Percentiles rank a stretch among this genome's conserved stretches.
phyloP scores from a whole-genome alignment of 2,329 filamentous ascomycete genomes.

The Cercospora zeae-maydis region DNA sequence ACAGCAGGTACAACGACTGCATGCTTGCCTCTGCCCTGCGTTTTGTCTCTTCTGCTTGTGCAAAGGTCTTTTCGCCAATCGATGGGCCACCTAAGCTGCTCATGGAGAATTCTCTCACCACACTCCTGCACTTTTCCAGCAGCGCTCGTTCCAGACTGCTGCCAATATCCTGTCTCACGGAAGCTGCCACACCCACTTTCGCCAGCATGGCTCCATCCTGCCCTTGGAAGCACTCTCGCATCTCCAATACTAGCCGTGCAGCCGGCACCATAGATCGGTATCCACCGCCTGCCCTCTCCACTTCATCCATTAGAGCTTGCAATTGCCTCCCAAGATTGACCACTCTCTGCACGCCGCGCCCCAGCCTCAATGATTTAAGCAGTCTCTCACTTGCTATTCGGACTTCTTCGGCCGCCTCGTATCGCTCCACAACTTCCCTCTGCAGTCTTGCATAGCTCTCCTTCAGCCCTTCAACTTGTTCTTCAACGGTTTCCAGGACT shows the following conservation, averaged over 20 bases:
- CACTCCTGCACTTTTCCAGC: conserved; percentile 57
- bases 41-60: conserved; percentile 69
- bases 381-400: conserved; percentile 71
- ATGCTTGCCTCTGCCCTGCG: conserved; percentile 70
- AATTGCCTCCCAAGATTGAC: conserved; percentile 80
- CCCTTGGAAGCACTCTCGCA: conserved; percentile 39
- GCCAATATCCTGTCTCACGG: conserved; percentile 66
- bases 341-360: conserved; percentile 71
- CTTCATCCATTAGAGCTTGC: conserved; percentile 76
- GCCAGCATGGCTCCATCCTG: conserved; percentile 71
- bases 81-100: conserved; percentile 47
- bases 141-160: conserved; percentile 70
- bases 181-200: conserved; percentile 66
- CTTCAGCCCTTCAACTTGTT: conserved; percentile 74
- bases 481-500: conserved; percentile 72
- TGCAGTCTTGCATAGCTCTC: conserved; percentile 82
- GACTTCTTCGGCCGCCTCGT: conserved; percentile 81
- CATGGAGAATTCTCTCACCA: conserved; percentile 80
- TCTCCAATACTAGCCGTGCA: conserved; percentile 70
- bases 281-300: conserved; percentile 48
- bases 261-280: conserved; percentile 78
- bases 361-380: conserved; percentile 74
- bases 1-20: conserved; percentile 75
- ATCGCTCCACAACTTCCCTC: conserved; percentile 79
- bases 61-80: conserved; percentile 44